Evolutionary conservation across 2,329 filamentous ascomycete species (phyloP).

Genomic region (Berkeleyomyces rouxiae): DNA sequence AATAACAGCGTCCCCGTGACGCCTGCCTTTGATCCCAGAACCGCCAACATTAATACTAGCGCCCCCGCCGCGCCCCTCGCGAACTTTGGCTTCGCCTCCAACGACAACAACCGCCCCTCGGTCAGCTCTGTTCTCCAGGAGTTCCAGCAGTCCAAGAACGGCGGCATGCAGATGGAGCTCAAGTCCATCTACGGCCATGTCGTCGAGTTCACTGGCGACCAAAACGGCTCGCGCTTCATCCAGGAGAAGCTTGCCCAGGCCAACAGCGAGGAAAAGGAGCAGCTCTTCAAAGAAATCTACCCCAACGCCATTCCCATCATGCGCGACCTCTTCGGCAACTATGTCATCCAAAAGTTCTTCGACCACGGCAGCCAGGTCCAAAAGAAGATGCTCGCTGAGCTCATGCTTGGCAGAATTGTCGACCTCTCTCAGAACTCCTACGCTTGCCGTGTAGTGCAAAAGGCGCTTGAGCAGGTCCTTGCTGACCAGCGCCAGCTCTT

Average conservation of each 20-base stretch:
- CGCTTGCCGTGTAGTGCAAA: conserved; percentile 89
- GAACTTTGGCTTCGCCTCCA: not conserved
- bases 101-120: conserved; percentile 22
- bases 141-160: conserved; percentile 59
- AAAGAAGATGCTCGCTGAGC: conserved; percentile 69
- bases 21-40: not conserved
- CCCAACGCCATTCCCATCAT: conserved; percentile 75
- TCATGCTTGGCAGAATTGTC: conserved; percentile 75
- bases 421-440: conserved; percentile 77
- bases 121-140: conserved; percentile 57
- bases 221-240: conserved; percentile 89
- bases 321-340: conserved; percentile 95
- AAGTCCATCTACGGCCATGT: conserved; percentile 79
- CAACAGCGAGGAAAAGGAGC: conserved; percentile 90
- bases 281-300: conserved; percentile 74
- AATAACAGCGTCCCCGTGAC: not conserved
- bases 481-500: conserved; percentile 80
- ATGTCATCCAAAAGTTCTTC: conserved; percentile 95
- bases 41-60: not conserved
- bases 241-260: conserved; percentile 82
- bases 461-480: conserved; percentile 81
- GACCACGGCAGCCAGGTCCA: conserved; percentile 89
- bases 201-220: conserved; percentile 89
- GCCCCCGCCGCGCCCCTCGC: not conserved
- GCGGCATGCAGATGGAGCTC: conserved; percentile 59